Conservation (phyloP, 2,329 filamentous ascomycete genomes). For the Diplodia intermedia region DNA sequence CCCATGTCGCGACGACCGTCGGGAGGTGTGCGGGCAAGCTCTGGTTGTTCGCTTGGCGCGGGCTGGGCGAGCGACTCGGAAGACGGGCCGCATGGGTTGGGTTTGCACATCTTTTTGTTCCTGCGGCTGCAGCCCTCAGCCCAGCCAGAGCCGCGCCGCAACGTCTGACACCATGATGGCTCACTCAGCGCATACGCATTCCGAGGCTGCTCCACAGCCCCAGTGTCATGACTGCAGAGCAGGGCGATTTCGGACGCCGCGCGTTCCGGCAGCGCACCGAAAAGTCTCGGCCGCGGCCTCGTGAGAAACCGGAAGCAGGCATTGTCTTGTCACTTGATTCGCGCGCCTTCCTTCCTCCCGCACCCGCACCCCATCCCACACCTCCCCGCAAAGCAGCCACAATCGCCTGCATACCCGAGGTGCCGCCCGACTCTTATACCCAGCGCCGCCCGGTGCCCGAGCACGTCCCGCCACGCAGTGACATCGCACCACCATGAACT, state of each 20-base stretch:
- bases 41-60: conserved; percentile 4
- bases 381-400: conserved; percentile 24
- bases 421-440: background rate
- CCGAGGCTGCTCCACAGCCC: background rate
- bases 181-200: conserved; percentile 13
- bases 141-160: background rate
- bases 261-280: conserved; percentile 12
- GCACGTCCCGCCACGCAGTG: background rate
- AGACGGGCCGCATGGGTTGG: background rate
- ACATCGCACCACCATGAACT: conserved; percentile 62
- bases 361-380: background rate
- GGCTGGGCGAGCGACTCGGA: conserved; percentile 6
- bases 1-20: background rate
- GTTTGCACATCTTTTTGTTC: background rate
- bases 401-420: conserved; percentile 10
- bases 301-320: conserved; percentile 26
- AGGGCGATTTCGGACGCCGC: background rate
- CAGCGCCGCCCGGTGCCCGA: background rate
- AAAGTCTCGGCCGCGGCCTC: conserved; percentile 15
- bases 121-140: background rate
- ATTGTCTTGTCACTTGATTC: background rate
- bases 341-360: conserved; percentile 15
- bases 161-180: conserved; percentile 20
- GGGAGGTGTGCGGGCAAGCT: too few species aligned
- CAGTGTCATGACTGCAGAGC: background rate